These are phyloP conservation scores for Asterophora parasitica DNA, from an alignment of 768 basidiomycete species.

Conservation along the genomic window DNA sequence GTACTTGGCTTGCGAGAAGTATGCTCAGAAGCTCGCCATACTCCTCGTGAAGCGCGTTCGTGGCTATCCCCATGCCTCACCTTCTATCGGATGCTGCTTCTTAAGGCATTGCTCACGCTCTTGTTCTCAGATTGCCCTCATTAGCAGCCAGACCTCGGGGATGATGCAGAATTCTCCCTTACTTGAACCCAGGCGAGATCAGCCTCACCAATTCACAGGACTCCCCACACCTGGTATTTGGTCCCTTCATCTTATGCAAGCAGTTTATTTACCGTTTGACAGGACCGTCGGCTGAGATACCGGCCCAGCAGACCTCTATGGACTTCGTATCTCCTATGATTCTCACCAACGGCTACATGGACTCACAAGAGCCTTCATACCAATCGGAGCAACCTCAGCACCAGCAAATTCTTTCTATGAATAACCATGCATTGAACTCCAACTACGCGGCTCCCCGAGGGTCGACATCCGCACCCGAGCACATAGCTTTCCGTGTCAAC, in stretches of 20 bases:
- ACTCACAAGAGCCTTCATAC: slow-evolving; percentile 15
- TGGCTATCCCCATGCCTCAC: too few relatives aligned
- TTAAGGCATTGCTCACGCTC: not conserved
- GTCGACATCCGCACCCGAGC: slow-evolving; percentile 64
- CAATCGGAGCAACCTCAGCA: slow-evolving; percentile 8
- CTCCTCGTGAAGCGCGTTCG: too few relatives aligned
- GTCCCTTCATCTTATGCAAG: slow-evolving; percentile 2
- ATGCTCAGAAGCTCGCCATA: too few relatives aligned
- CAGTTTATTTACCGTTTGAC: not conserved
- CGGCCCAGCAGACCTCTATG: slow-evolving; percentile 48
- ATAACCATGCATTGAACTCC: slow-evolving; percentile 19
- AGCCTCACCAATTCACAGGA: slow-evolving; percentile 37
- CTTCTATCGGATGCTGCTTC: not conserved
- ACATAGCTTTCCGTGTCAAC: slow-evolving; percentile 60
- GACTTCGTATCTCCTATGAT: slow-evolving; percentile 64
- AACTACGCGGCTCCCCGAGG: slow-evolving; percentile 22
- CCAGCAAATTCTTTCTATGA: slow-evolving; percentile 17
- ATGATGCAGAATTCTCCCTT: slow-evolving; percentile 29
- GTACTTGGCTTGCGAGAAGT: too few relatives aligned
- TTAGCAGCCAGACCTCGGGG: slow-evolving; percentile 45
- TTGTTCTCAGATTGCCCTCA: slow-evolving; percentile 55
- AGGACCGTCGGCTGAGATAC: slow-evolving; percentile 66
- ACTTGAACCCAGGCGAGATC: slow-evolving; percentile 25
- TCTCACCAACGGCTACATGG: slow-evolving; percentile 36
- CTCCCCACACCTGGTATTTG: slow-evolving; percentile 66